Percentiles rank a stretch among this genome's conserved stretches.
Conservation (phyloP, 1,284 basidiomycete genomes). For the Pisolithus thermaeus region DNA sequence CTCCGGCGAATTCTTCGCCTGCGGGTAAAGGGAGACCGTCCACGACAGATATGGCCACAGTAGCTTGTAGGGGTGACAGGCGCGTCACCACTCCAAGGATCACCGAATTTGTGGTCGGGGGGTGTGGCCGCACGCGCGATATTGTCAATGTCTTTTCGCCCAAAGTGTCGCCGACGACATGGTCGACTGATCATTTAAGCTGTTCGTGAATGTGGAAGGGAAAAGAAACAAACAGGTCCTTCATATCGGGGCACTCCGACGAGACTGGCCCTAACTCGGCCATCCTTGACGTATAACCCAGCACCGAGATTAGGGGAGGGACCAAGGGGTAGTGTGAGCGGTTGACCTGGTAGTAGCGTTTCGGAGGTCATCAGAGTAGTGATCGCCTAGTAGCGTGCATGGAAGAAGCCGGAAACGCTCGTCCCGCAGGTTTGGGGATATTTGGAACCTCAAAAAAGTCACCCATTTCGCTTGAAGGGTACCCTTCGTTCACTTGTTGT, state of each 20-base stretch:
- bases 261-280: slow-evolving; percentile 66
- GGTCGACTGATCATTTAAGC: slow-evolving; percentile 13
- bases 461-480: not conserved
- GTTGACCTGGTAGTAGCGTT: slow-evolving; percentile 77
- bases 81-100: slow-evolving; percentile 81
- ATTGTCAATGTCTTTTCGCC: slow-evolving; percentile 49
- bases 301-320: slow-evolving; percentile 57
- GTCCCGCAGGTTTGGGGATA: slow-evolving; percentile 18
- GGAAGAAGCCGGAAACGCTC: slow-evolving; percentile 12
- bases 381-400: not conserved
- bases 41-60: slow-evolving; percentile 83
- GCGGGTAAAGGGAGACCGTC: slow-evolving; percentile 84
- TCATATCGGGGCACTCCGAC: slow-evolving; percentile 60
- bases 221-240: slow-evolving; percentile 56
- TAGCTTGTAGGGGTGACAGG: slow-evolving; percentile 84
- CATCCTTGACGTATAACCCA: slow-evolving; percentile 67
- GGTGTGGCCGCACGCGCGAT: slow-evolving; percentile 55
- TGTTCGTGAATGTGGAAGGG: slow-evolving; percentile 17
- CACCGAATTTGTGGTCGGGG: slow-evolving; percentile 64
- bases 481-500: slow-evolving; percentile 10
- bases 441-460: slow-evolving; percentile 18
- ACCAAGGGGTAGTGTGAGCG: slow-evolving; percentile 54
- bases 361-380: slow-evolving; percentile 32
- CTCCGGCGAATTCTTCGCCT: slow-evolving; percentile 91
- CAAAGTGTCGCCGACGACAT: not conserved